phyloP scores from a whole-genome alignment of 1,284 basidiomycete genomes.

The Thecaphora thlaspeos region DNA sequence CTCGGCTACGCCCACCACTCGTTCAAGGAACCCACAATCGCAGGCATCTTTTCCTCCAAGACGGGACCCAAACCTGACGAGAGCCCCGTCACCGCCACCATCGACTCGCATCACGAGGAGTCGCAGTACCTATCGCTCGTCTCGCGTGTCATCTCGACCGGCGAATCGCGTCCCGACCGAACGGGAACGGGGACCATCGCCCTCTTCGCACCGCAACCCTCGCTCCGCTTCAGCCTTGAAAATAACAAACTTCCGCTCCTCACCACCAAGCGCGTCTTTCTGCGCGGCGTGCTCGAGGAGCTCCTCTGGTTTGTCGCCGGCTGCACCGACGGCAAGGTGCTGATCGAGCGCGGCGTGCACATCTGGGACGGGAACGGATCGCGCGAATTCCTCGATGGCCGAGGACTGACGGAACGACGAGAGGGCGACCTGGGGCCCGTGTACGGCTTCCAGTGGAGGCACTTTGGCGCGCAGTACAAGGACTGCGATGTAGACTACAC shows the following conservation, averaged over 20 bases:
- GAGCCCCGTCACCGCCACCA: conserved; percentile 6
- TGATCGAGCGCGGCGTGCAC: conserved; percentile 81
- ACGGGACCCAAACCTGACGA: conserved; percentile 33
- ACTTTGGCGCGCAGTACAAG: conserved; percentile 87
- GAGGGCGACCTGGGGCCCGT: conserved; percentile 94
- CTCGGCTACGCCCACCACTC: conserved; percentile 51
- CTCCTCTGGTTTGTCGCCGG: conserved; percentile 92
- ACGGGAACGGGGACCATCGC: conserved; percentile 55
- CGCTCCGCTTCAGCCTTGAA: conserved; percentile 42
- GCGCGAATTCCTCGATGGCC: conserved; percentile 77
- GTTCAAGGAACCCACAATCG: conserved; percentile 52
- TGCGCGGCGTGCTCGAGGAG: conserved; percentile 88
- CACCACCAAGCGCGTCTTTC: conserved; percentile 92
- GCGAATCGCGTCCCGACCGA: conserved; percentile 45
- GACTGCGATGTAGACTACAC: conserved; percentile 75
- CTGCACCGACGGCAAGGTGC: conserved; percentile 74
- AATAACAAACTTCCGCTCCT: conserved; percentile 71
- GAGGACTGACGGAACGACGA: conserved; percentile 77
- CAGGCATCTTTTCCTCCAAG: conserved; percentile 50
- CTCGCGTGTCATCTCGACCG: conserved; percentile 40
- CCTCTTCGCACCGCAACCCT: conserved; percentile 50
- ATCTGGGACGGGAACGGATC: conserved; percentile 99
- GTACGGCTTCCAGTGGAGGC: conserved; percentile 98
- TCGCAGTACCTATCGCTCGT: conserved; percentile 54
- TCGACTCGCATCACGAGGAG: conserved; percentile 35